Conservation (phyloP, 495 filamentous ascomycete genomes). For the Penicillium mononematosum region DNA sequence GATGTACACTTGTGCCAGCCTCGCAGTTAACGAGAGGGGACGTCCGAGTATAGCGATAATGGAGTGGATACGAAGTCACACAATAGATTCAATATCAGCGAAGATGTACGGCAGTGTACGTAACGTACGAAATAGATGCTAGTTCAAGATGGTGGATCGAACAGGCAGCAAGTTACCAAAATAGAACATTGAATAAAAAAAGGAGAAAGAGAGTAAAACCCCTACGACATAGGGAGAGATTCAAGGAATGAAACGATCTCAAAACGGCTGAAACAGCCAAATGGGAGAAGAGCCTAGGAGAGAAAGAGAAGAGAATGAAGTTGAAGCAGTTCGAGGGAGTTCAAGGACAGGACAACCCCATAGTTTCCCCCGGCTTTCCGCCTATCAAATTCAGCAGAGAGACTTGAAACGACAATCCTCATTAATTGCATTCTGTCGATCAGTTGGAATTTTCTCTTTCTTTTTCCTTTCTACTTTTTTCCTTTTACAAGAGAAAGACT, state of each 20-base stretch:
- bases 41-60: not conserved
- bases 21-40: not conserved
- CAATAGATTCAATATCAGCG: not conserved
- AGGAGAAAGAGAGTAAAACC: not conserved
- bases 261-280: not conserved
- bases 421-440: slow-evolving; percentile 29
- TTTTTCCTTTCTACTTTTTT: too few species aligned
- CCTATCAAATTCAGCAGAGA: slow-evolving; percentile 27
- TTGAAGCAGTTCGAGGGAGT: not conserved
- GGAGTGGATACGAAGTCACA: not conserved
- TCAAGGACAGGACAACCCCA: not conserved
- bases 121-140: not conserved
- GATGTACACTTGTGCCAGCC: not conserved
- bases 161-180: slow-evolving; percentile 9
- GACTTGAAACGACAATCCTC: slow-evolving; percentile 25
- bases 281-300: not conserved
- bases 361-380: slow-evolving; percentile 3
- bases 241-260: not conserved
- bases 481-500: not conserved
- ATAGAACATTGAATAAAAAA: slow-evolving; percentile 2
- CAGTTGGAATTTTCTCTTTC: slow-evolving; percentile 1
- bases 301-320: slow-evolving; percentile 9
- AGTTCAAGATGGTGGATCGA: not conserved
- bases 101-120: not conserved
- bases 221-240: not conserved